Evolutionary conservation across 139 green algal species (phyloP).

Genomic region (Chlorella sorokiniana): DNA sequence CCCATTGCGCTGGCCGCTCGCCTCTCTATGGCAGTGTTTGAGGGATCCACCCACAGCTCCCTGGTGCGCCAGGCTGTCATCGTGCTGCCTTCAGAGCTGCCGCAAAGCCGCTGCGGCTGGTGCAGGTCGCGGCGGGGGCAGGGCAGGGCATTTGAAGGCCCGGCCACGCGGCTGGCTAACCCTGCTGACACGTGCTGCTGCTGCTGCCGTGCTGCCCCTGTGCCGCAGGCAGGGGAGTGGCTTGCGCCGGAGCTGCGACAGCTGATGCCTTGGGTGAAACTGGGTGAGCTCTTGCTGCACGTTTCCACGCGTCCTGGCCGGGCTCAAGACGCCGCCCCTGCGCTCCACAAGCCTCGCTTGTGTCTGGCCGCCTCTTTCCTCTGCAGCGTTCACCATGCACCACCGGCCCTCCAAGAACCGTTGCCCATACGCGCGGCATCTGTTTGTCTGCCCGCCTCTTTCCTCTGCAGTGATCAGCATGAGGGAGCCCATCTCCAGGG

Average conservation of each 20-base stretch:
- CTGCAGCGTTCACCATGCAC: too few species aligned
- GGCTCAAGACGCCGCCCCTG: too few species aligned
- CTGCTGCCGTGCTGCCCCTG: not conserved
- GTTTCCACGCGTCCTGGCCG: too few species aligned
- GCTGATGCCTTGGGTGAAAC: conserved; percentile 39
- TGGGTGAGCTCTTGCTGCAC: conserved; percentile 18
- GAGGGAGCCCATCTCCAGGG: conserved; percentile 41
- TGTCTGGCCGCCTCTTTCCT: too few species aligned
- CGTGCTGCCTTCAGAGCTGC: not conserved
- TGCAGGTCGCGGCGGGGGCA: not conserved
- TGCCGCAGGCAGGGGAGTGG: not conserved
- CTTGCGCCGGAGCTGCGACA: conserved; percentile 18
- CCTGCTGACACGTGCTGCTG: not conserved
- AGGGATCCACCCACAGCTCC: conserved; percentile 36
- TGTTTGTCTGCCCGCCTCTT: not conserved
- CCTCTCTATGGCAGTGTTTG: conserved; percentile 27
- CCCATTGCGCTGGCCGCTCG: conserved; percentile 5
- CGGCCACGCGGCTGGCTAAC: not conserved
- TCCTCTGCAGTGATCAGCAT: conserved; percentile 15
- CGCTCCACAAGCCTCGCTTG: too few species aligned
- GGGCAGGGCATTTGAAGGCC: not conserved
- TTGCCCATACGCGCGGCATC: not conserved
- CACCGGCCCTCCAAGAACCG: too few species aligned
- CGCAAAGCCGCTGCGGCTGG: not conserved
- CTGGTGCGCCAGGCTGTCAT: not conserved